Evolutionary conservation across 2,329 filamentous ascomycete genomes (phyloP).

Genomic region (Aureobasidium namibiae): DNA sequence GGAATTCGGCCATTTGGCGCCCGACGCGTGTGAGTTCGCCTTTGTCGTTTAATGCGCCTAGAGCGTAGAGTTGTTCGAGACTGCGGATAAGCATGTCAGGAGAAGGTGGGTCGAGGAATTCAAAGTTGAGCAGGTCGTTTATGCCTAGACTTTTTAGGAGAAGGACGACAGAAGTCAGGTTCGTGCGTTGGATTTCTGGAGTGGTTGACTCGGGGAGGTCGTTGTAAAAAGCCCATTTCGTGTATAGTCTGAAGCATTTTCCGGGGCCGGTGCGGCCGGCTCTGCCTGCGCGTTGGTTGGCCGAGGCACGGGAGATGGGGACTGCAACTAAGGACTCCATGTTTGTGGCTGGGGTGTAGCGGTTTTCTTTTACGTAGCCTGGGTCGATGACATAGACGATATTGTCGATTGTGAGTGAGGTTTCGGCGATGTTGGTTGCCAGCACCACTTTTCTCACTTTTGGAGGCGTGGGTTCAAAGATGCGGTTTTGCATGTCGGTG

Average conservation of each 20-base stretch:
- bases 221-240: conserved; percentile 80
- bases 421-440: conserved; percentile 96
- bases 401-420: conserved; percentile 87
- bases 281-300: conserved; percentile 85
- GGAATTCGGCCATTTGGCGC: conserved; percentile 91
- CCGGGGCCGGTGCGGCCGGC: conserved; percentile 87
- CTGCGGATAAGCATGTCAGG: conserved; percentile 83
- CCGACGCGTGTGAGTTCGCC: conserved; percentile 87
- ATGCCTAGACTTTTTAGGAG: conserved; percentile 85
- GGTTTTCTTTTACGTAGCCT: conserved; percentile 90
- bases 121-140: conserved; percentile 85
- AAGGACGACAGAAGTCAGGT: conserved; percentile 75
- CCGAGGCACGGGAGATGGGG: conserved; percentile 82
- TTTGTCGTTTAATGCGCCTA: conserved; percentile 80
- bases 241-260: conserved; percentile 90
- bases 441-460: conserved; percentile 84
- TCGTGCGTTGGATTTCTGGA: conserved; percentile 87
- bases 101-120: conserved; percentile 90
- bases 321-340: conserved; percentile 90
- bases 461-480: conserved; percentile 86
- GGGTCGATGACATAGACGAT: conserved; percentile 95
- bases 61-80: conserved; percentile 81
- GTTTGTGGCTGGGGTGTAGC: conserved; percentile 82
- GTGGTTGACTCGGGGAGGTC: conserved; percentile 89
- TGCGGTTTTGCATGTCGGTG: conserved; percentile 81